These are phyloP conservation scores for Vigna radiata DNA, from an alignment of 306 rosid species.

Conservation along the genomic window DNA sequence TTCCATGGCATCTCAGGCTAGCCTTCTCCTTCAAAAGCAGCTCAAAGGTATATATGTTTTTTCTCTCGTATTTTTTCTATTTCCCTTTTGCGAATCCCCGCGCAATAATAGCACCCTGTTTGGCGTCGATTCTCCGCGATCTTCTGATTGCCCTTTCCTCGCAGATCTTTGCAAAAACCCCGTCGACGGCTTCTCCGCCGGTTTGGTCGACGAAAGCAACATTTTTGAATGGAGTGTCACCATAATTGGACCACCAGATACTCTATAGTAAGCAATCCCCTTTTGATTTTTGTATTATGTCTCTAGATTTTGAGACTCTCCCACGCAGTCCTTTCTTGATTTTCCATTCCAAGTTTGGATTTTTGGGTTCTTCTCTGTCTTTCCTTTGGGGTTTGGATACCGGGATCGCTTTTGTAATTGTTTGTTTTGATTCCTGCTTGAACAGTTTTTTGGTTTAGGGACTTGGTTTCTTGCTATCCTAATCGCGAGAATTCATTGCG, in stretches of 20 bases:
- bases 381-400: conserved; percentile 20
- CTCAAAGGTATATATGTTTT: conserved; percentile 66
- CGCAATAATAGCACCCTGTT: neutral
- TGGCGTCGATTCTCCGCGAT: conserved; percentile 45
- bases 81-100: neutral
- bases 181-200: conserved; percentile 96
- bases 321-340: conserved; percentile 8
- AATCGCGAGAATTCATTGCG: conserved; percentile 3
- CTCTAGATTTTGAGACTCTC: neutral
- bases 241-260: conserved; percentile 97
- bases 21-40: conserved; percentile 96
- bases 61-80: neutral
- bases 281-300: neutral
- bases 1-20: conserved; percentile 82
- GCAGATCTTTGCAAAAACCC: conserved; percentile 97
- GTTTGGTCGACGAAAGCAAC: conserved; percentile 87
- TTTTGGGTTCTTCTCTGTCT: conserved; percentile 9
- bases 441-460: conserved; percentile 6
- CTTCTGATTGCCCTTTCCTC: conserved; percentile 20
- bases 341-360: conserved; percentile 26
- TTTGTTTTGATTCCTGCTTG: neutral
- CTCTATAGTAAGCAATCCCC: conserved; percentile 75
- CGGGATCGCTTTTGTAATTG: conserved; percentile 26
- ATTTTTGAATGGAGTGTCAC: conserved; percentile 99
- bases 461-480: conserved; percentile 7